Base-by-base conservation (phyloP, 768 basidiomycete genomes). In the Tylopilus vinaceipallidus region DNA sequence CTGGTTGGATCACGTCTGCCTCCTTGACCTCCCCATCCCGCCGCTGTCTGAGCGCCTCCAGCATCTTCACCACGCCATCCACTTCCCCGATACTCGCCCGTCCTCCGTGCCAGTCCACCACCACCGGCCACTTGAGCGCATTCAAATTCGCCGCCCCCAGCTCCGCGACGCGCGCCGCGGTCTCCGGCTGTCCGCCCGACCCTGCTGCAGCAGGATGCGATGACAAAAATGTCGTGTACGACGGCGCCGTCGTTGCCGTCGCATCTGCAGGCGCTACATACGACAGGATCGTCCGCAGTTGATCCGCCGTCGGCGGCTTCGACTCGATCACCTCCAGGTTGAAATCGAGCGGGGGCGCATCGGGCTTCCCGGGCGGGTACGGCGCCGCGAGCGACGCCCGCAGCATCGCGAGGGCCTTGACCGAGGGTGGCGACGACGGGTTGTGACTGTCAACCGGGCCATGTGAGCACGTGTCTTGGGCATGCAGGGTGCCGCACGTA, bases 21-120 rank as follows among this genome's bases (percentile, higher is more conserved):
- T 50, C 52, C 7, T 79, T 76, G 3, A 72, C 75, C 57, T 88
- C 84, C 0, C 86, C 86, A 54, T 90, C 88, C 47, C 88, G 71
- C 49, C 72, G 77, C 69, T 80, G 79, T 58, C 87, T 71, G 47
- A 91, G 53, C 23, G 68, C 72, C 54, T 91, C 88, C 61, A 91
- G 59, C 14, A 91, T 84, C 2, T 62, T 60, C 46, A 76, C 78
- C n/a, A 88, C 88, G 17, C 83, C 82, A 6, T 87, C 84, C 16
- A 83, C 71, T 51, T 85, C 81, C 0, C 88, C 88, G 0, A 89
- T 68, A 17, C 76, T 76, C 10, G 81, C 86, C 35, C 74, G 74
- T 2, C 88, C 88, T 20, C 73, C 76, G 14, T 73, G 68, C 88
- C 88, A 91, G 56, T 91, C 82, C 2, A 91, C 88, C 0, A 91